Evolutionary conservation across 1,139 yeast species (phyloP), one percentile per base, ranked within the genome.

Genomic region (Nadsonia commutata): DNA sequence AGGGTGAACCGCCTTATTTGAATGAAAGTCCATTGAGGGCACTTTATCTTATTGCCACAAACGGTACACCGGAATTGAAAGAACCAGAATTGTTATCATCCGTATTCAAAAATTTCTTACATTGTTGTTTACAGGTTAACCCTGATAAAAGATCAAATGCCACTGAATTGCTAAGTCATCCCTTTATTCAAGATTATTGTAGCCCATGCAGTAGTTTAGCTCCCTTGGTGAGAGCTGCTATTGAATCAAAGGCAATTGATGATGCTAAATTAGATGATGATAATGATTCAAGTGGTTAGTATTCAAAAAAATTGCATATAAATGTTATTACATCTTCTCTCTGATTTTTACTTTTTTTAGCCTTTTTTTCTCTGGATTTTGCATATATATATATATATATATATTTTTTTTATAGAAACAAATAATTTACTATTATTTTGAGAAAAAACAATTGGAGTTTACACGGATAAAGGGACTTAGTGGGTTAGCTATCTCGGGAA

Each of bases 1-100:
- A 90, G 63, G 97, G 98, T 31, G 98, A 90, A 63, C 98, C 98
- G 4, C 98, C 98, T 11, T 90, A 90, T 59, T 69, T 90, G 61
- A 86, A 88, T 56, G 98, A 90, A 60, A 83, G 95, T 13, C 98
- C 98, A 13, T 70, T 90, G 55, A 67, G 84, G 59, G 98, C 98
- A 0, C 69, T 90, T 45, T 90, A 86, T 60, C 68, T 90, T 63
- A 90, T 90, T 62, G 94, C 95, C 2, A 86, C 96, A 1, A 90
- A 85, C 57, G 98, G 98, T 36, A 90, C 96, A 2, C 98, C 98
- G 2, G 76, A 77, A 53, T 70, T 90, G 58, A 84, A 85, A 62
- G 95, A 90, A 54, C 93, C 95, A 2, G 95, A 82, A 48, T 74
- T 81, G 4, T 66, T 90, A 46, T 76, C 90, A 50, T 67, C 72